A percentile compares a stretch with the other conserved stretches of the same genome.
Evolutionary conservation across 768 basidiomycete species (phyloP).

Genomic region (Myochromella boudieri): DNA sequence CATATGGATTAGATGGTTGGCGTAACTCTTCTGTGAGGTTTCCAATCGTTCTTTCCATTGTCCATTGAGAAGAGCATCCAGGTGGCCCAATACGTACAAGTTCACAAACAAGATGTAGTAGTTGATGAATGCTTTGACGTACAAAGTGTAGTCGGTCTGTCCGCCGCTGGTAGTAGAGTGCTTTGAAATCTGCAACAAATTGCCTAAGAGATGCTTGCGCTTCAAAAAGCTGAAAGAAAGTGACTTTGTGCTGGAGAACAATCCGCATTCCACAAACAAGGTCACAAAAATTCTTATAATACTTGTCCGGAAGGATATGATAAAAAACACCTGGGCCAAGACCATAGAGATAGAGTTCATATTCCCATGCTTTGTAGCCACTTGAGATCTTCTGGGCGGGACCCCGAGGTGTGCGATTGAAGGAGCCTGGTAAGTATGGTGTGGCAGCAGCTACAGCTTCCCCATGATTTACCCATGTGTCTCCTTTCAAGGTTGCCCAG

Average conservation of each 20-base stretch:
- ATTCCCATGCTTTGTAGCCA: constrained; percentile 29
- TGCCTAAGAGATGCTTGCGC: constrained; percentile 17
- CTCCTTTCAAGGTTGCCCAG: constrained; percentile 20
- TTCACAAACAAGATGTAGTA: constrained; percentile 28
- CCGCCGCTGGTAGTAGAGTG: constrained; percentile 29
- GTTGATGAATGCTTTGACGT: constrained; percentile 29
- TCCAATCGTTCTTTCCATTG: constrained; percentile 15
- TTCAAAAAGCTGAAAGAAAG: background rate
- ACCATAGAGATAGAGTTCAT: constrained; percentile 9
- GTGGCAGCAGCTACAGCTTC: constrained; percentile 26
- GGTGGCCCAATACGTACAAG: constrained; percentile 22
- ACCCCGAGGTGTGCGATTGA: constrained; percentile 30
- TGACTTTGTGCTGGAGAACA: constrained; percentile 7
- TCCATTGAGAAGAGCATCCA: constrained; percentile 14
- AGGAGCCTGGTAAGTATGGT: constrained; percentile 19
- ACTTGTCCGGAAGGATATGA: constrained; percentile 1
- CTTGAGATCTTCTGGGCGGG: constrained; percentile 37
- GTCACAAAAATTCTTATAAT: constrained; percentile 6
- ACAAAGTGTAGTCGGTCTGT: constrained; percentile 30
- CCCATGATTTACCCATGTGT: constrained; percentile 35
- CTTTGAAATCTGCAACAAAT: constrained; percentile 34
- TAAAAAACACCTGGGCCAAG: constrained; percentile 13
- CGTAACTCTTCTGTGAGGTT: constrained; percentile 10
- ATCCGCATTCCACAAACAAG: constrained; percentile 6
- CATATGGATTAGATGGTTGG: constrained; percentile 16